Evolutionary conservation across 2,329 filamentous ascomycete genomes (phyloP).

Genomic region (Raffaelea albimanens): DNA sequence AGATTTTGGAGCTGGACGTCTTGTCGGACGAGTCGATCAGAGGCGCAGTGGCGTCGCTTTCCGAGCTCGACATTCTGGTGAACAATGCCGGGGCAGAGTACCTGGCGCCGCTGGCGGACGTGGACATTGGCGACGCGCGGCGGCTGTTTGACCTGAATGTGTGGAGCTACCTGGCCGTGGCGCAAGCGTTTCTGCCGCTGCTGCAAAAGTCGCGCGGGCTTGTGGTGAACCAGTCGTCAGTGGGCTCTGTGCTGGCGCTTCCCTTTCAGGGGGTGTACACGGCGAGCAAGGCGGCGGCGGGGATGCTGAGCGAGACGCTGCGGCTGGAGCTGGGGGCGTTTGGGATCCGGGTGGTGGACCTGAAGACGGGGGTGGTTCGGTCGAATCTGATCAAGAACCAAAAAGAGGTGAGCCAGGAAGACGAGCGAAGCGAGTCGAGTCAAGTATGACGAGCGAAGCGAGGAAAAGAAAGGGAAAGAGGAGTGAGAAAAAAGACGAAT

Average conservation of each 20-base stretch:
- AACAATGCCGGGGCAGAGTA: constrained; percentile 15
- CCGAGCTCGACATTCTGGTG: constrained; percentile 12
- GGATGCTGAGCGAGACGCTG: constrained; percentile 27
- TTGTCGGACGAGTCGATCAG: constrained; percentile 17
- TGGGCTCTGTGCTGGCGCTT: constrained; percentile 7
- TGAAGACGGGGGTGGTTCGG: constrained; percentile 22
- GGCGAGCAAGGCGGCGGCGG: constrained; percentile 31
- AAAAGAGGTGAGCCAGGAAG: constrained; percentile 6
- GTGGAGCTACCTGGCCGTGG: constrained; percentile 20
- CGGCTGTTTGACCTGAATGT: constrained; percentile 18
- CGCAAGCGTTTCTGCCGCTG: constrained; percentile 22
- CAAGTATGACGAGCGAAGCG: too few relatives aligned
- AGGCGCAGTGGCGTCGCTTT: constrained; percentile 11
- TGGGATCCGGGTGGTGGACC: constrained; percentile 22
- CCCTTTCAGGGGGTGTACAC: constrained; percentile 25
- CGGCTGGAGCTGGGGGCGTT: constrained; percentile 29
- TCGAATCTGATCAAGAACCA: constrained; percentile 20
- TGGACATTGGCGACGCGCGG: constrained; percentile 7
- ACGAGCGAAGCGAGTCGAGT: too few relatives aligned
- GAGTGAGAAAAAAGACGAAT: too few relatives aligned
- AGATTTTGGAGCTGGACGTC: constrained; percentile 20
- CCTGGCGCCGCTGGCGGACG: constrained; percentile 14
- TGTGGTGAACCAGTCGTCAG: constrained; percentile 21
- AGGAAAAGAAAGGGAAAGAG: too few relatives aligned
- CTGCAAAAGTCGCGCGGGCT: constrained; percentile 16